Conservation (phyloP, 1,139 yeast species). For the Taphrina pruni region DNA sequence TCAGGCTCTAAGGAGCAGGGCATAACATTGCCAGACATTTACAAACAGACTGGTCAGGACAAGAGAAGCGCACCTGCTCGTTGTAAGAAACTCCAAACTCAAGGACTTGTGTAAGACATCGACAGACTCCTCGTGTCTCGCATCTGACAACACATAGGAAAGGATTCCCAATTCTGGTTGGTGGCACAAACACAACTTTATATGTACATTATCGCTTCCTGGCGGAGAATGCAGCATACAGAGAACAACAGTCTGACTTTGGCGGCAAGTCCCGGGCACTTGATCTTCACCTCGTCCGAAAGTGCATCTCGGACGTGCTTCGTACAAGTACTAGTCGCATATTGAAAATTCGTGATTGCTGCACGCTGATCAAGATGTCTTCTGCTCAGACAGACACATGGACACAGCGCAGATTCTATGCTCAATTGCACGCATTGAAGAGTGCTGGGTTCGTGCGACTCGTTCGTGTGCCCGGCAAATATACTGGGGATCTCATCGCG, state of each 20-base stretch:
- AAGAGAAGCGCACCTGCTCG: constrained; percentile 39
- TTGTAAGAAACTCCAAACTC: constrained; percentile 8
- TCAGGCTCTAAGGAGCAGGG: constrained; percentile 20
- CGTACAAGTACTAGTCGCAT: constrained; percentile 20
- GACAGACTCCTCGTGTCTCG: background rate
- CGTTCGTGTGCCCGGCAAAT: constrained; percentile 17
- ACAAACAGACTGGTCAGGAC: constrained; percentile 27
- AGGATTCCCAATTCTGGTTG: constrained; percentile 25
- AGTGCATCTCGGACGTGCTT: constrained; percentile 15
- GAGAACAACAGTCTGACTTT: constrained; percentile 5
- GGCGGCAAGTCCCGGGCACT: constrained; percentile 8
- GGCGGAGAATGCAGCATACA: constrained; percentile 11
- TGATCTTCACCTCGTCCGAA: constrained; percentile 14
- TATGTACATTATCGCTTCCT: constrained; percentile 34
- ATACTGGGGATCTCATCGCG: constrained; percentile 9
- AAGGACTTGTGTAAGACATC: constrained; percentile 28
- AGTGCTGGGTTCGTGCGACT: constrained; percentile 23
- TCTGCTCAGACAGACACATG: constrained; percentile 11
- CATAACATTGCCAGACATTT: constrained; percentile 17
- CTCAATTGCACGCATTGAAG: constrained; percentile 8
- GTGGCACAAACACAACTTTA: constrained; percentile 17
- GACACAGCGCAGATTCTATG: constrained; percentile 19
- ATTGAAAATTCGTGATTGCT: constrained; percentile 10
- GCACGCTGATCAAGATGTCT: constrained; percentile 8
- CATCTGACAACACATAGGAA: background rate